phyloP scores from a whole-genome alignment of 208 protist species.

The Angomonas deanei region DNA sequence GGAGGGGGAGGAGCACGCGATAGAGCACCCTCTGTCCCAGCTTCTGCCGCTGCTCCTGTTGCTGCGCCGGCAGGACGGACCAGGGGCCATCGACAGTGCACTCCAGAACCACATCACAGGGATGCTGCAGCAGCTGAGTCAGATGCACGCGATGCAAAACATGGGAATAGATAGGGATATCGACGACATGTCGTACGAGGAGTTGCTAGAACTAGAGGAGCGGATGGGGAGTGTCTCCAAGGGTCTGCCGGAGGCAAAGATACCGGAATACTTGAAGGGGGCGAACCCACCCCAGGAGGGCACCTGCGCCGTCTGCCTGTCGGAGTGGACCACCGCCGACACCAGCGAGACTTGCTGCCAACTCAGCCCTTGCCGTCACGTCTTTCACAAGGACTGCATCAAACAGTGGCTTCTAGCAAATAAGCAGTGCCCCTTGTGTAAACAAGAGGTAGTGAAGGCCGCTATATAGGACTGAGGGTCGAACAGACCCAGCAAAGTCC shows the following conservation, averaged over 20 bases:
- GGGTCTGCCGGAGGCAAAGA: constrained; percentile 32
- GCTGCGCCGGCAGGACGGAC: not conserved
- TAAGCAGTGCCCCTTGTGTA: constrained; percentile 74
- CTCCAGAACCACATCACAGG: constrained; percentile 3
- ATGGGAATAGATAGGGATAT: constrained; percentile 68
- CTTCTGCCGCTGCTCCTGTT: not conserved
- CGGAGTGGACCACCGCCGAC: constrained; percentile 24
- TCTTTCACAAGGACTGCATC: constrained; percentile 74
- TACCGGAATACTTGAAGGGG: constrained; percentile 25
- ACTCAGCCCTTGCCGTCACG: constrained; percentile 54
- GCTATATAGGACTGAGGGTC: too few relatives aligned
- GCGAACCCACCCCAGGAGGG: constrained; percentile 20
- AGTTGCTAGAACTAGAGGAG: constrained; percentile 79
- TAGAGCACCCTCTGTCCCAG: not conserved
- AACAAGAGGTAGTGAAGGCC: constrained; percentile 40
- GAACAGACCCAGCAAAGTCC: too few relatives aligned
- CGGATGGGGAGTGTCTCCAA: constrained; percentile 80
- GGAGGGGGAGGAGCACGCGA: not conserved
- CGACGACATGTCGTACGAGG: constrained; percentile 86
- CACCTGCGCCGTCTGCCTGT: constrained; percentile 62
- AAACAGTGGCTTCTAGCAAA: constrained; percentile 49
- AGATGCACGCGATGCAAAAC: constrained; percentile 34
- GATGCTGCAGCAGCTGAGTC: constrained; percentile 14
- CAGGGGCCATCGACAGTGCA: not conserved
- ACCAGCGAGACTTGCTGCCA: constrained; percentile 1